Base-by-base conservation (phyloP, 352 stramenopile species). In the Salisapilia sapeloensis region DNA sequence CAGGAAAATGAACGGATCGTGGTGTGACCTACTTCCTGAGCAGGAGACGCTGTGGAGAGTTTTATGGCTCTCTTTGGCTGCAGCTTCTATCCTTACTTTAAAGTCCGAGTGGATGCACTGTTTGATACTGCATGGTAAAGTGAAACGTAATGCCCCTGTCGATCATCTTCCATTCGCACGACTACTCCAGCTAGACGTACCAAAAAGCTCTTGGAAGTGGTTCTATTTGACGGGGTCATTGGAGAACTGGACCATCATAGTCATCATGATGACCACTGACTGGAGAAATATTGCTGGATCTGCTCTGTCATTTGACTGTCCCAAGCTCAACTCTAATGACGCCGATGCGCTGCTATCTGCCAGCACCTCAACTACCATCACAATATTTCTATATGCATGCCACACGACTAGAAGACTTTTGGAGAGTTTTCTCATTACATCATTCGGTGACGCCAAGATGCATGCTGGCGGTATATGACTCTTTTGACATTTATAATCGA, bases 181-280 rank as follows among this genome's bases (percentile, higher is more conserved):
- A n/a, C n/a, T n/a, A n/a, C n/a, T n/a, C n/a, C n/a, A n/a, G n/a
- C n/a, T n/a, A n/a, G n/a, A n/a, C n/a, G n/a, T n/a, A n/a, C n/a
- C n/a, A n/a, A 84, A 84, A 41, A 56, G 56, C 25, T 58, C 47
- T 19, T 85, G 61, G 63, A 81, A 60, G 42, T 74, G 59, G 56
- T 85, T 85, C 41, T 85, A 85, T 38, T 42, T 80, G 9, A 37
- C 60, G 5, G 69, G 65, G 29, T 50, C 60, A 2, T 3, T 69
- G 15, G 58, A 72, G 34, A 79, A 67, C 38, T n/a, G n/a, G n/a
- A 29, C 33, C 14, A 25, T 46, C 2, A 37, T 67, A 10, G 20
- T 69, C 25, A n/a, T 42, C 14, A 28, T 63, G 23, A 24, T 57
- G 22, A 11, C 46, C 3, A n/a, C n/a, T 26, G 57, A 8, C 63